A percentile compares a stretch with the other conserved stretches of the same genome.
phyloP scores from a whole-genome alignment of 139 green algal genomes.

The Chlamydomonas sp. region DNA sequence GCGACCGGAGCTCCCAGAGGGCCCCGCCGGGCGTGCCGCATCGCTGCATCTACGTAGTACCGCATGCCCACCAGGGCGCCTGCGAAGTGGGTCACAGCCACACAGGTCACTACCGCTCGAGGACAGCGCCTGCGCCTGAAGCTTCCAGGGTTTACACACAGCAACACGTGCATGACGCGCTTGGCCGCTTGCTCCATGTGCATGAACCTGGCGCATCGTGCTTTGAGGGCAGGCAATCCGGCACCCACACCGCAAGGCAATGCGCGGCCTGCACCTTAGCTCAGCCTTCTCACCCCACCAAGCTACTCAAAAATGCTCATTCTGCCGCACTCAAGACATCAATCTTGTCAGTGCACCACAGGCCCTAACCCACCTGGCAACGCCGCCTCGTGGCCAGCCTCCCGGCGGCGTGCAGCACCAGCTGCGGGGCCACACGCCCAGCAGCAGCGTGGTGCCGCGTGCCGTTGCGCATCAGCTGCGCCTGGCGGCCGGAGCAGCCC shows the following conservation, averaged over 20 bases:
- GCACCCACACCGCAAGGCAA: no score
- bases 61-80: no score
- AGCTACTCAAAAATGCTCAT: not conserved
- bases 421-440: constrained; percentile 29
- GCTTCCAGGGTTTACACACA: no score
- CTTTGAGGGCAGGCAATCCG: no score
- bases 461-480: constrained; percentile 38
- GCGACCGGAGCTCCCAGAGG: no score
- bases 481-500: constrained; percentile 7
- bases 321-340: not conserved
- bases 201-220: no score
- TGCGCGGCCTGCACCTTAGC: no score
- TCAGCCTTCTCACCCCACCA: no score
- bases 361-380: not conserved
- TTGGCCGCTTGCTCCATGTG: no score
- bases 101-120: not conserved
- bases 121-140: not conserved
- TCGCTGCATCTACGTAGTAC: constrained; percentile 16
- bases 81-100: not conserved
- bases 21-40: not conserved
- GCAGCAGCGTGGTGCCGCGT: not conserved
- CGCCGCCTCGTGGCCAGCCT: not conserved
- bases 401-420: not conserved
- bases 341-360: not conserved
- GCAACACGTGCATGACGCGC: no score